A percentile compares a stretch with the other conserved stretches of the same genome.
Evolutionary conservation across 352 stramenopile genomes (phyloP).

Genomic region (Phytophthora palmivora): DNA sequence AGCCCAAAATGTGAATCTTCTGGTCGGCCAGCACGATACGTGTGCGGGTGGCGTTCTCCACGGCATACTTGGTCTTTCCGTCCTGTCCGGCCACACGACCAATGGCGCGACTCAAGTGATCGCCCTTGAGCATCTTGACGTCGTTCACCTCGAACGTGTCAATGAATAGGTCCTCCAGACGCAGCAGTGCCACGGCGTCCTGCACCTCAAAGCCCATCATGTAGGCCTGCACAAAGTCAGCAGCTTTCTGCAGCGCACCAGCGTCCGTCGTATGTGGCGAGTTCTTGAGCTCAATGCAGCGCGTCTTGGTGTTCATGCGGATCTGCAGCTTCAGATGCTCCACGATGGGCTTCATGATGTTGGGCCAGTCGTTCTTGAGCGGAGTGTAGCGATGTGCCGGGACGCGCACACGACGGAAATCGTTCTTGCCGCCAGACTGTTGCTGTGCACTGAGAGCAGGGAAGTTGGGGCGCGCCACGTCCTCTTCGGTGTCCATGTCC

Average conservation of each 20-base stretch:
- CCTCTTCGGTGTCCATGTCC: slow-evolving; percentile 69
- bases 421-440: slow-evolving; percentile 87
- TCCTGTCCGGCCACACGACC: slow-evolving; percentile 98
- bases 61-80: slow-evolving; percentile 99
- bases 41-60: slow-evolving; percentile 99
- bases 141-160: slow-evolving; percentile 99
- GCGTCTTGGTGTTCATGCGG: slow-evolving; percentile 99
- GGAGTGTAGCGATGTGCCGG: slow-evolving; percentile 98
- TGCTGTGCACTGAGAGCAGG: slow-evolving; percentile 83
- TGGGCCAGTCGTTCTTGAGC: slow-evolving; percentile 98
- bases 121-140: slow-evolving; percentile 97
- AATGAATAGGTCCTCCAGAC: slow-evolving; percentile 98
- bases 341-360: slow-evolving; percentile 98
- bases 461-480: slow-evolving; percentile 69
- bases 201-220: slow-evolving; percentile 99
- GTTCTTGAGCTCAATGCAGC: slow-evolving; percentile 98
- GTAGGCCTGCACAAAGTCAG: slow-evolving; percentile 98
- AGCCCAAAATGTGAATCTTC: slow-evolving; percentile 98
- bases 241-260: slow-evolving; percentile 96
- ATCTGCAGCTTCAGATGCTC: slow-evolving; percentile 98
- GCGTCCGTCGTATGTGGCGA: slow-evolving; percentile 94
- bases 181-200: slow-evolving; percentile 97
- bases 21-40: slow-evolving; percentile 99
- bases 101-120: slow-evolving; percentile 99
- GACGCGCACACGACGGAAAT: slow-evolving; percentile 97